Evolutionary conservation across 106 monocot genomes (phyloP), one percentile per base, ranked within the genome.

Genomic region (Posidonia australis): DNA sequence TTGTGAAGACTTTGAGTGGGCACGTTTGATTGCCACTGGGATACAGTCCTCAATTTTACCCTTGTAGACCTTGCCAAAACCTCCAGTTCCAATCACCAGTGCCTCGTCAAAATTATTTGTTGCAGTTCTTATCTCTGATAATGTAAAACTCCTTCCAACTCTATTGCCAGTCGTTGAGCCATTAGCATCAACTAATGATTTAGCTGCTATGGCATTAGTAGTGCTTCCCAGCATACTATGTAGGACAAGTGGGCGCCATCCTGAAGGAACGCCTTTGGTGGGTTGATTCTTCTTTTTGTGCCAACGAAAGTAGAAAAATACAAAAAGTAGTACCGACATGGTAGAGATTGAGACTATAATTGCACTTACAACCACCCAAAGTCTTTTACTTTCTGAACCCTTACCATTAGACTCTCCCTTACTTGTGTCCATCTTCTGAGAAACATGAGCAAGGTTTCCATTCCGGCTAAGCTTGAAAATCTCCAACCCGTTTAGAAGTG

Each of bases 41-140:
- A 12, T 65, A 12, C 82, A 80, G 7, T 77, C 77, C 30, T 78
- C 80, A 26, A 84, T 82, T 56, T 82, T 77, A 43, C 92, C 92
- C 54, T 78, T 87, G 77, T 87, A 92, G 2, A 92, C 92, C 46
- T 82, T 92, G 44, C 92, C 92, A 64, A 92, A 92, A 0, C 87
- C 92, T 20, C 87, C 92, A 21, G 69, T 84, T 23, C 87, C 92
- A 32, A 92, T 82, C 4, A 87, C 70, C 54, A 82, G 28, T 0
- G 82, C 69, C 48, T 87, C 82, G 22, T 87, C 84, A 58, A 87
- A 92, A 44, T 92, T 84, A 16, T 47, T 81, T 22, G 92, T 84
- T 13, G 84, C 87, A 25, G 44, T 12, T 69, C 52, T 80, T 12
- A 87, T 84, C 64, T 92, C 92, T 0, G 69, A 17, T 25, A 87